Evolutionary conservation across 108 stramenopile species (phyloP), one percentile per base, ranked within the genome.

Genomic region (Cyclostephanos invisitatus): DNA sequence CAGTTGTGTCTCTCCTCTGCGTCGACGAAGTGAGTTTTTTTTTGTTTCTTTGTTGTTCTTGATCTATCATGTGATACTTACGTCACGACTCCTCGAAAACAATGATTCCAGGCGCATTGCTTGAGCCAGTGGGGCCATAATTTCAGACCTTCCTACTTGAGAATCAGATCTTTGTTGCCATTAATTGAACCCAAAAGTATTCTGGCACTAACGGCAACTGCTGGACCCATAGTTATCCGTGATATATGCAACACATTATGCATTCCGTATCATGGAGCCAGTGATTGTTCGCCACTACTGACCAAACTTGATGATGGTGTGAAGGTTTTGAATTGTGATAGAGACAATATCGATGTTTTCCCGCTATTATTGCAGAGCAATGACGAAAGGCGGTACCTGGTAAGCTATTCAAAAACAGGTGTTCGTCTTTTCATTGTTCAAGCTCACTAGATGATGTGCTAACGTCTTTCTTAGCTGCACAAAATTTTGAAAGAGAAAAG

Each of bases 91-190:
- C n/a, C 32, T 29, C 58, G 14, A 57, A 21, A 53, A 25, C 21
- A 8, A 54, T 46, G 62, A 78, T 5, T 68, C 82, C 17, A 74
- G 87, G 50, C 83, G 84, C 95, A 94, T 70, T 90, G 83, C 48
- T 72, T 86, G 37, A 87, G 89, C 55, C 89, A 97, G 68, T 99
- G 99, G 99, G 93, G 93, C 10, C 97, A 99, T 76, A 97, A 99
- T 84, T 99, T 99, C 75, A 83, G 99, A 12, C 97, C 97, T 28
- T 92, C 89, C 17, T 97, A 92, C 60, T 75, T 96, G 51, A 83
- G 94, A 48, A 75, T 97, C 14, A 70, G 84, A 65, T 83, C 81
- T 5, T 60, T 94, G 24, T 61, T 97, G 11, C 67, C 84, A 10
- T 36, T 85, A 3, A 84, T 96, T 65, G 62, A 89, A 44, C 92